These are phyloP conservation scores for Nakazawaea molendinolei DNA, from an alignment of 805 yeast species.

Conservation along the genomic window DNA sequence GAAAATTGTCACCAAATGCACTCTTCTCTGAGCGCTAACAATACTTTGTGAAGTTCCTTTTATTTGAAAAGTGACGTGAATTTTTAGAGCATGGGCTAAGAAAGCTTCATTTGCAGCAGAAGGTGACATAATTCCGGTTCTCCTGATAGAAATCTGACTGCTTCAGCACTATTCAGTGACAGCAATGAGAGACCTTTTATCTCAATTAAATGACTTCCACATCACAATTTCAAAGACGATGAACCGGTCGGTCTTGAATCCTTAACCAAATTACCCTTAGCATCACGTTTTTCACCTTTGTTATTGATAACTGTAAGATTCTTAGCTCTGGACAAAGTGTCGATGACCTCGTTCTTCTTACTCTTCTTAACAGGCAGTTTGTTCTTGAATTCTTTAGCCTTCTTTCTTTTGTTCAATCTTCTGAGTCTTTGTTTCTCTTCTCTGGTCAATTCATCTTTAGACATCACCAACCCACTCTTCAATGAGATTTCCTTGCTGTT, in stretches of 20 bases:
- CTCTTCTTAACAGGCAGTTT: slow-evolving; percentile 38
- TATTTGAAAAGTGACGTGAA: no score
- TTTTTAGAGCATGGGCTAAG: no score
- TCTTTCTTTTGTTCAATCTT: slow-evolving; percentile 80
- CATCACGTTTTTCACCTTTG: slow-evolving; percentile 69
- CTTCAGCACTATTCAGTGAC: no score
- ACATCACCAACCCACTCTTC: slow-evolving; percentile 71
- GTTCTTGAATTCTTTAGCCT: slow-evolving; percentile 44
- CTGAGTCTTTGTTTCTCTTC: slow-evolving; percentile 85
- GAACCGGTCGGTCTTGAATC: slow-evolving; percentile 20
- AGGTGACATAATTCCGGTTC: no score
- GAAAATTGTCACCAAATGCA: no score
- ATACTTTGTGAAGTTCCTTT: no score
- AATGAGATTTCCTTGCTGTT: slow-evolving; percentile 57
- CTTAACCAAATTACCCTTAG: slow-evolving; percentile 59
- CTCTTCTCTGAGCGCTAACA: no score
- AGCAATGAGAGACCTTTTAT: no score
- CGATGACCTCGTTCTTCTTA: slow-evolving; percentile 57
- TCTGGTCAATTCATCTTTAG: slow-evolving; percentile 74
- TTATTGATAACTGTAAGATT: slow-evolving; percentile 74
- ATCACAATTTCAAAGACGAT: slow-evolving; percentile 8
- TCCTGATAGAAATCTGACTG: no score
- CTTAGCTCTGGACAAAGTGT: slow-evolving; percentile 64
- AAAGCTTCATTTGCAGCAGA: no score
- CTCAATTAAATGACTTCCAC: no score